Percentiles rank a stretch among this genome's conserved stretches.
Evolutionary conservation across 768 basidiomycete genomes (phyloP).

Genomic region (Psilocybe tampanensis): DNA sequence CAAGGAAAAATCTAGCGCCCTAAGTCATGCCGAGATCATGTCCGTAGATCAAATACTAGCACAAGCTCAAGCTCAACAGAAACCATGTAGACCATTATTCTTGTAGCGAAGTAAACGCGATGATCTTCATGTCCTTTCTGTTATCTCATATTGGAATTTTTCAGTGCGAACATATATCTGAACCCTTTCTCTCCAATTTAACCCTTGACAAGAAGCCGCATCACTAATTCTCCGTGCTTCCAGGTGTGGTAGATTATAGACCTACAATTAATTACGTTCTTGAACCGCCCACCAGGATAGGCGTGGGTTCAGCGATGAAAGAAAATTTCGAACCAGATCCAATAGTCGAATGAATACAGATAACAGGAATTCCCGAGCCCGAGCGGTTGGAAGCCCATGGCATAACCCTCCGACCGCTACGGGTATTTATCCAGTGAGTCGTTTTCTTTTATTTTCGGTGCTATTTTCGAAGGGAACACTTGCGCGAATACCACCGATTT

Average conservation of each 20-base stretch:
- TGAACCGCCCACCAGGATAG: neutral
- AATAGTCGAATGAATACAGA: neutral
- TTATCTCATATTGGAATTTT: too few relatives aligned
- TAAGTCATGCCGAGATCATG: neutral
- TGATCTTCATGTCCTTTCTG: too few relatives aligned
- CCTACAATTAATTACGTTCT: neutral
- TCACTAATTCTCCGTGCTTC: neutral
- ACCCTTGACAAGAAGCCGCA: neutral
- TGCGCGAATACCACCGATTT: neutral
- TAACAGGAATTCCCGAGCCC: neutral
- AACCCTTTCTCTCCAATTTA: neutral
- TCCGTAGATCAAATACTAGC: neutral
- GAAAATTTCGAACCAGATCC: neutral
- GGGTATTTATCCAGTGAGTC: neutral
- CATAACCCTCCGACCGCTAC: neutral
- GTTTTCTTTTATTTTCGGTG: neutral
- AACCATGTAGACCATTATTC: too few relatives aligned
- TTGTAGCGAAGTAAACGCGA: too few relatives aligned
- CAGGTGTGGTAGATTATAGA: neutral
- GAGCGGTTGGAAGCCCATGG: neutral
- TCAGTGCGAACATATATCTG: too few relatives aligned
- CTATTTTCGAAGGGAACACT: neutral
- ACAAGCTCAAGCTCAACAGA: too few relatives aligned
- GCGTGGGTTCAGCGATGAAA: neutral
- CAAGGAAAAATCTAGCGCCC: neutral